Conservation (phyloP, 176 grass and related monocot species). For the Thalia dealbata region DNA sequence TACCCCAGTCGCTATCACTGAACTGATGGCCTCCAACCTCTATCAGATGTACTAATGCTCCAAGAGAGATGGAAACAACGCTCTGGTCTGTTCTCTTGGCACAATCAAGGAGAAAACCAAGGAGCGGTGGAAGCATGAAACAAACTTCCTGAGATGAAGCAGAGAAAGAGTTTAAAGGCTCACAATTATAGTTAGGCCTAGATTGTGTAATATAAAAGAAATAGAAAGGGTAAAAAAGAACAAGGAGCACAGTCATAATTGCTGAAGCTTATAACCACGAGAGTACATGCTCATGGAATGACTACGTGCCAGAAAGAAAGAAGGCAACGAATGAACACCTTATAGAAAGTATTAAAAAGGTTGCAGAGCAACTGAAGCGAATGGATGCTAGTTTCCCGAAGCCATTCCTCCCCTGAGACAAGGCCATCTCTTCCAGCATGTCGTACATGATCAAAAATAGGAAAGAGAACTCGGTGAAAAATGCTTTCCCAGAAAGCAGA, state of each 20-base stretch:
- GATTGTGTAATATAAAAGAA: constrained; percentile 6
- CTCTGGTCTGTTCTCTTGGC: constrained; percentile 99
- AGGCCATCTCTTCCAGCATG: constrained; percentile 87
- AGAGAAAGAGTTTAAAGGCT: constrained; percentile 13
- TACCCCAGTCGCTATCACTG: constrained; percentile 88
- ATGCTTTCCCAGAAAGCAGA: constrained; percentile 99
- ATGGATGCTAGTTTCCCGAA: constrained; percentile 97
- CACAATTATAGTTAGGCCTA: constrained; percentile 18
- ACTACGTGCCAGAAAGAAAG: not conserved
- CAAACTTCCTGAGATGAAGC: constrained; percentile 57
- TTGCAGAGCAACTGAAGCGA: constrained; percentile 98
- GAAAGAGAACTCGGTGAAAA: constrained; percentile 92
- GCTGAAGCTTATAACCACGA: not conserved
- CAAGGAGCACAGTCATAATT: not conserved
- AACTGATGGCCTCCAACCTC: constrained; percentile 96
- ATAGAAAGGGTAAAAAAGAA: not conserved
- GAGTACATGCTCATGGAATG: not conserved
- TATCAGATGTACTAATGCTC: constrained; percentile 92
- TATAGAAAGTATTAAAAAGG: constrained; percentile 97
- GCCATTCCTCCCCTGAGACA: constrained; percentile 76
- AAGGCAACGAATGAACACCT: constrained; percentile 33
- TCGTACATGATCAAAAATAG: constrained; percentile 97
- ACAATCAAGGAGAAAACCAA: constrained; percentile 93
- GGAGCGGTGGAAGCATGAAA: constrained; percentile 97
- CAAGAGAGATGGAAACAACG: constrained; percentile 90